A percentile compares a stretch with the other conserved stretches of the same genome.
These are phyloP conservation scores for Pelargonium myrrhifolium DNA, from an alignment of 441 rosid species.

Conservation along the genomic window DNA sequence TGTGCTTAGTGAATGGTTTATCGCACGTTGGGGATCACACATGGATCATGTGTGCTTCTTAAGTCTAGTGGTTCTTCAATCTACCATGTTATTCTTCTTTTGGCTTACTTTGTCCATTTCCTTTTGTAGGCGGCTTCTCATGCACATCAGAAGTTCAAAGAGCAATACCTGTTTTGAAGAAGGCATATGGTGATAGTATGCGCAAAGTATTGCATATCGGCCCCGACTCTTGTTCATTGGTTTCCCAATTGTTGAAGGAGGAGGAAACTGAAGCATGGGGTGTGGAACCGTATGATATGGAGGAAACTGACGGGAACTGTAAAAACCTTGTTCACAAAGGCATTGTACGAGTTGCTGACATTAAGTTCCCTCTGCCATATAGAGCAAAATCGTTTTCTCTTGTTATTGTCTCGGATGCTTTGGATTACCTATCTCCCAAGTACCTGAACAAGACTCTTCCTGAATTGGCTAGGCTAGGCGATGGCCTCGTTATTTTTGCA, in stretches of 20 bases:
- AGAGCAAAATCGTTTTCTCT: conserved; percentile 37
- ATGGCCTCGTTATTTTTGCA: conserved; percentile 33
- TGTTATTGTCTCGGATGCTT: conserved; percentile 33
- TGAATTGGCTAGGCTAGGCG: conserved; percentile 31
- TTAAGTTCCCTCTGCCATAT: conserved; percentile 42
- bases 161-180: conserved; percentile 34
- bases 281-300: conserved; percentile 37
- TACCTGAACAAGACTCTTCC: conserved; percentile 44
- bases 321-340: conserved; percentile 36
- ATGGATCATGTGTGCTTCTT: too few species aligned
- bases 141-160: conserved; percentile 31
- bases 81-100: too few species aligned
- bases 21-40: too few species aligned
- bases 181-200: conserved; percentile 38
- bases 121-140: conserved; percentile 27
- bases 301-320: conserved; percentile 35
- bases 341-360: conserved; percentile 33
- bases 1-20: too few species aligned
- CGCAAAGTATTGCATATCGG: conserved; percentile 36
- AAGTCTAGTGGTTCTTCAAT: too few species aligned
- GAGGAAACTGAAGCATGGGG: conserved; percentile 49
- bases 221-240: conserved; percentile 39
- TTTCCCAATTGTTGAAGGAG: conserved; percentile 29
- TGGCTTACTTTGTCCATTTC: neutral
- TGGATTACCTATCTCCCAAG: conserved; percentile 37